Conservation (phyloP, 805 yeast genomes). For the Candida ponderosae region DNA sequence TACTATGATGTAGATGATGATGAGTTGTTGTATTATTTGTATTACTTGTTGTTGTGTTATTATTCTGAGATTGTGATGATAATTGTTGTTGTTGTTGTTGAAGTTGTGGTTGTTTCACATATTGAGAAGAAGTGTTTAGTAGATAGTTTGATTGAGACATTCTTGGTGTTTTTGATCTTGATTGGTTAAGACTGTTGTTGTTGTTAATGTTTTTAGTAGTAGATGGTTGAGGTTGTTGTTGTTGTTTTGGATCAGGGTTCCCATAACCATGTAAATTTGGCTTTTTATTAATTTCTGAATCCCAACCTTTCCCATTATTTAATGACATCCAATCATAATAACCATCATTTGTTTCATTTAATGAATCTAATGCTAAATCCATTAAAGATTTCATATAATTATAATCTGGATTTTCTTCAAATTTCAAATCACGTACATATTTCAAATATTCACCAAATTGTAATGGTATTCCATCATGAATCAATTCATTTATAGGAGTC, state of each 20-base stretch:
- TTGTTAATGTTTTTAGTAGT: constrained; percentile 1
- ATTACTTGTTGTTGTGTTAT: too few species aligned
- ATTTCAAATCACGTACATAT: constrained; percentile 79
- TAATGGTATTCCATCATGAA: constrained; percentile 68
- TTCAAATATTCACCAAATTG: constrained; percentile 91
- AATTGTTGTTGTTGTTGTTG: too few species aligned
- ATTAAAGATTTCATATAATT: constrained; percentile 74
- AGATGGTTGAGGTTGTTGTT: constrained; percentile 12
- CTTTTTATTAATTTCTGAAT: constrained; percentile 77
- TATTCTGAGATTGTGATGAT: too few species aligned
- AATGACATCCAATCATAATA: constrained; percentile 98
- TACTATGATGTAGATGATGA: too few species aligned
- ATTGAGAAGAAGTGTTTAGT: constrained; percentile 18
- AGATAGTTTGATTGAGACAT: constrained; percentile 15
- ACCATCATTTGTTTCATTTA: constrained; percentile 70
- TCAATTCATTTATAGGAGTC: constrained; percentile 77
- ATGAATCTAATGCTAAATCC: constrained; percentile 67
- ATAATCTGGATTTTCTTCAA: constrained; percentile 93
- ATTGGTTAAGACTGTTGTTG: constrained; percentile 15
- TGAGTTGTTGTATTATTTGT: too few species aligned
- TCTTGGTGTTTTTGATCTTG: constrained; percentile 20
- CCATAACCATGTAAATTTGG: constrained; percentile 96
- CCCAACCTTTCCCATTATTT: constrained; percentile 96
- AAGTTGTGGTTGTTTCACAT: too few species aligned
- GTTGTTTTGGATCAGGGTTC: constrained; percentile 68